Evolutionary conservation across 1,284 basidiomycete species (phyloP), one percentile per base, ranked within the genome.

Genomic region (Exobasidium cylindrosporum): DNA sequence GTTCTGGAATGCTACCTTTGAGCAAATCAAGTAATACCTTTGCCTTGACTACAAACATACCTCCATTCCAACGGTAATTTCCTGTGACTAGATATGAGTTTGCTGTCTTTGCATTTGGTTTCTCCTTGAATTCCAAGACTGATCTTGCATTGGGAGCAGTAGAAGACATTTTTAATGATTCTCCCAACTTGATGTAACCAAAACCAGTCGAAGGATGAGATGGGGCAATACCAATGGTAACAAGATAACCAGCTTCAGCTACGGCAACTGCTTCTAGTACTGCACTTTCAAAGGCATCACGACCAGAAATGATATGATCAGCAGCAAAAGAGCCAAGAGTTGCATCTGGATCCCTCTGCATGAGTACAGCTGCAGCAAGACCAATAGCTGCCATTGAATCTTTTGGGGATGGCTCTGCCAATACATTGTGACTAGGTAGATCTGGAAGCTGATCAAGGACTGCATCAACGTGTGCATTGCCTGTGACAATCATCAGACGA

Each of bases 371-470:
- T 23, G 57, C 57, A 3, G 57, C 57, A 2, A 58, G 31, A 2
- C 40, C 57, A 31, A 78, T 77, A 26, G 77, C 77, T 10, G 74
- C 77, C 73, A 77, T 77, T 50, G 70, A 73, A 58, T 78, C 77
- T 63, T 75, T 76, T 11, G 75, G 77, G 23, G 66, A 70, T 13
- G 77, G 77, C 64, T 78, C 77, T n/a, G 73, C 70, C 11, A 78
- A 65, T 40, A 78, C 62, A 55, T 78, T 78, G 28, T 61, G 57
- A 10, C 53, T 60, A 17, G 65, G 57, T 1, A 78, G 57, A 44
- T 75, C 65, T 11, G 75, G 72, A 6, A 78, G 64, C 62, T 78
- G 77, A 14, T 66, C 61, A 1, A 64, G 46, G 4, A 78, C 77
- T 46, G 70, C 75, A 2, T 57, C 53, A n/a, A 71, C 68, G 46